phyloP scores from a whole-genome alignment of 768 basidiomycete species.

The Lyophyllum shimeji region DNA sequence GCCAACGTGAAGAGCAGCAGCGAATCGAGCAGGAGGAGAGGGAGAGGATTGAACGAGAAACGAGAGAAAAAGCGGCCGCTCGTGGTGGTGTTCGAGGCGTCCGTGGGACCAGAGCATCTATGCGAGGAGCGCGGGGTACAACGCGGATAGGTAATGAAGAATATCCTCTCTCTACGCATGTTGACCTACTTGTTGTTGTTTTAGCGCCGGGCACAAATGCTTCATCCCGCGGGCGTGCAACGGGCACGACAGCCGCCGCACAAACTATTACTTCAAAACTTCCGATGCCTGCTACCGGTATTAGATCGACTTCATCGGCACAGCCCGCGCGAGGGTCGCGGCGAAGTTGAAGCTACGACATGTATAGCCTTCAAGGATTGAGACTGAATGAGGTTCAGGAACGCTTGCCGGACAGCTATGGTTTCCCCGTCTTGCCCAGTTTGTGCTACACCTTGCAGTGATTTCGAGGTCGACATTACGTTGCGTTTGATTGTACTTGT shows the following conservation, averaged over 20 bases:
- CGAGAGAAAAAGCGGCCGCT: constrained; percentile 33
- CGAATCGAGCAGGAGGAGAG: constrained; percentile 36
- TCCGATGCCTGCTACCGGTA: constrained; percentile 11
- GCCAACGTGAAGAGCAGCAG: constrained; percentile 50
- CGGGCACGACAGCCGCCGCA: neutral
- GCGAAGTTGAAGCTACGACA: constrained; percentile 8
- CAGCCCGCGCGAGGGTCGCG: constrained; percentile 9
- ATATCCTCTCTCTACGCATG: neutral
- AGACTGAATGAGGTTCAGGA: no score
- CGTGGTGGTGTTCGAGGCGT: constrained; percentile 69
- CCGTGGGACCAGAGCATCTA: constrained; percentile 67
- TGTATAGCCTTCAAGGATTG: no score
- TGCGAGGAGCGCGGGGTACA: constrained; percentile 46
- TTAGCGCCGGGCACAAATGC: constrained; percentile 5
- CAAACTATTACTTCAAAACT: constrained; percentile 12
- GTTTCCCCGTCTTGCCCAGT: neutral
- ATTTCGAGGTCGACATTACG: neutral
- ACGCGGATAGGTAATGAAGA: constrained; percentile 34
- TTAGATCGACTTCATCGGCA: constrained; percentile 7
- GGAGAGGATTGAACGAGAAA: constrained; percentile 45
- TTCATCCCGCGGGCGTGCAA: constrained; percentile 6
- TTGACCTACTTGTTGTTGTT: neutral
- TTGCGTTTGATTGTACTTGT: neutral
- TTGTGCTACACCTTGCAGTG: neutral
- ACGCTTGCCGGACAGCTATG: neutral